phyloP scores from a whole-genome alignment of 2,329 filamentous ascomycete species.

The Ophioceras dolichostomum region DNA sequence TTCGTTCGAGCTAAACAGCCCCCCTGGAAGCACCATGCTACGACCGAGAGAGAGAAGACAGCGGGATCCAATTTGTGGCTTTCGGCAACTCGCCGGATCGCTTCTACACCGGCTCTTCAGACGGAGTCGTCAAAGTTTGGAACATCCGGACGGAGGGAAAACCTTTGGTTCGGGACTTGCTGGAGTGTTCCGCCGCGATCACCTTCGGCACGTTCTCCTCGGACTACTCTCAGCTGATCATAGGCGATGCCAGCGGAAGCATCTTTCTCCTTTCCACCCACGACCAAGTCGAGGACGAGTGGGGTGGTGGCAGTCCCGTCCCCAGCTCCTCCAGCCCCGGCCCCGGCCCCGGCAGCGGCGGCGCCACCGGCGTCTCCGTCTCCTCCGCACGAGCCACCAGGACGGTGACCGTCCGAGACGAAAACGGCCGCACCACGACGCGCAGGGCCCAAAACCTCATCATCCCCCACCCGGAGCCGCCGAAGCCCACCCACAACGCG shows the following conservation, averaged over 20 bases:
- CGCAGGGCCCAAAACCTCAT: conserved; percentile 34
- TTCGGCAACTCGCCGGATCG: conserved; percentile 46
- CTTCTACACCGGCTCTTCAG: conserved; percentile 52
- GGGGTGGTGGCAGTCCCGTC: conserved; percentile 8
- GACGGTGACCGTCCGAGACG: not conserved
- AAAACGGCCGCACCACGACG: conserved; percentile 12
- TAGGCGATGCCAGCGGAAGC: conserved; percentile 50
- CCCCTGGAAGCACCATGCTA: conserved; percentile 20
- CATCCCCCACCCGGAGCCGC: conserved; percentile 36
- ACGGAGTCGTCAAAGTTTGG: conserved; percentile 52
- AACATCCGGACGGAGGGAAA: conserved; percentile 34
- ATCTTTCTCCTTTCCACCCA: conserved; percentile 42
- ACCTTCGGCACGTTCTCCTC: conserved; percentile 46
- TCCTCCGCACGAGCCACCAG: conserved; percentile 6
- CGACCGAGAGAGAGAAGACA: conserved; percentile 41
- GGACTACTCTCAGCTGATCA: conserved; percentile 38
- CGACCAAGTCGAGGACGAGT: conserved; percentile 23
- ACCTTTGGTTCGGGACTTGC: conserved; percentile 37
- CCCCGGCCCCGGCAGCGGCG: not conserved
- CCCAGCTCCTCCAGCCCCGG: conserved; percentile 10
- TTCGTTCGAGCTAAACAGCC: conserved; percentile 10
- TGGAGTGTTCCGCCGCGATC: conserved; percentile 43
- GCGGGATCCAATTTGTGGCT: conserved; percentile 50
- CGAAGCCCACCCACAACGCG: conserved; percentile 19
- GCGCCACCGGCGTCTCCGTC: not conserved